phyloP scores from a whole-genome alignment of 1,284 basidiomycete species.

The Wallemia ichthyophaga region DNA sequence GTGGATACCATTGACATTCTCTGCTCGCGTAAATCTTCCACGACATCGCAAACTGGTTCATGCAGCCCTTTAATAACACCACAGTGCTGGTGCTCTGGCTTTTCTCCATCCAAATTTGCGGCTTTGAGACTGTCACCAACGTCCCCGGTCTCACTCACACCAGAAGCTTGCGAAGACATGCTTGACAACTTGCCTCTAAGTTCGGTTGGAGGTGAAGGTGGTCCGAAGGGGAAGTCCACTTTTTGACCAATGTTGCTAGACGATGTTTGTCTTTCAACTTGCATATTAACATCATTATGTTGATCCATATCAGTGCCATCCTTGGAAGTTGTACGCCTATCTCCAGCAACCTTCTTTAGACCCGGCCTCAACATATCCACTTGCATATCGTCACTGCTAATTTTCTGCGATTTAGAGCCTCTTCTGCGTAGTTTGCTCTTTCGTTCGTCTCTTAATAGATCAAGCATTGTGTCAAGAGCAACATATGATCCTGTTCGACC shows the following conservation, averaged over 20 bases:
- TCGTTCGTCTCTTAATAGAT: conserved; percentile 37
- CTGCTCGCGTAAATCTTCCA: conserved; percentile 70
- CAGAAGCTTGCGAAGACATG: neutral
- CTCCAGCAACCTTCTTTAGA: neutral
- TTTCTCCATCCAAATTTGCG: neutral
- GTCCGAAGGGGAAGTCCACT: neutral
- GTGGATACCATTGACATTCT: conserved; percentile 73
- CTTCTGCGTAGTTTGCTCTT: neutral
- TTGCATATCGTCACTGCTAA: neutral
- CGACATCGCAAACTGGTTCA: conserved; percentile 40
- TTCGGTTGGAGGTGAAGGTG: neutral
- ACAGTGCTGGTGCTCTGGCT: neutral
- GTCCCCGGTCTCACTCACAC: neutral
- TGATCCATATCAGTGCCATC: neutral
- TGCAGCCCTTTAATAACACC: conserved; percentile 19
- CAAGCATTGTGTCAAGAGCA: conserved; percentile 53
- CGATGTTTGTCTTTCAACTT: neutral
- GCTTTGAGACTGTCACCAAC: neutral
- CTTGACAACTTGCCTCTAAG: neutral
- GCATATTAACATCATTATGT: neutral
- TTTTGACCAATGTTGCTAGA: neutral
- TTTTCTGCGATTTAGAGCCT: neutral
- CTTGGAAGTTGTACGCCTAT: neutral
- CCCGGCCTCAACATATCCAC: neutral
- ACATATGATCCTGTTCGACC: conserved; percentile 78